Evolutionary conservation across 2,329 filamentous ascomycete genomes (phyloP), one percentile per base, ranked within the genome.

Genomic region (Fusarium miscanthi): DNA sequence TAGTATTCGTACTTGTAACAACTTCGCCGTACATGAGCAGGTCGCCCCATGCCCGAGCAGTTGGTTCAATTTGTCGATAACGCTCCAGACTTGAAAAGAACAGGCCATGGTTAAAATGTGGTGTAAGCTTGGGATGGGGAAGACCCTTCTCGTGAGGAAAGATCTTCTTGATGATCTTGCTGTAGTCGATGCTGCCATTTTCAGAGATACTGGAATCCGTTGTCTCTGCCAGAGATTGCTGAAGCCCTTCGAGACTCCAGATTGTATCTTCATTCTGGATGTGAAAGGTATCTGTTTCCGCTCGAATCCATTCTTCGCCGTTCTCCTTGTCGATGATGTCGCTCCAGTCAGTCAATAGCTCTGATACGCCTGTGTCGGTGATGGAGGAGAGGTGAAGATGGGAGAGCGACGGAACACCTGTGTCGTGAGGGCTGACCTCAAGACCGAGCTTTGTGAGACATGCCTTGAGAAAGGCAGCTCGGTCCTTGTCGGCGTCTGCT

Each of bases 1-100:
- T 85, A 0, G 95, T 97, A 82, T 95, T 97, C 33, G 96, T 99
- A 80, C 94, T 97, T 6, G 95, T 98, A 21, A 98, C 87, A 11
- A 97, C 94, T 80, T 98, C 94, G 59, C 93, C 95, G 78, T 98
- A 98, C 72, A 98, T 85, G 7, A 99, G 82, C 56, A 88, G 84
- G 56, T 91, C 88, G 8, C 96, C 96, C 85, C 97, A 98, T 30
- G 88, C 83, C 7, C 88, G 84, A 0, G 90, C 87, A 49, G 89
- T 87, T 4, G 87, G 85, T 52, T 88, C 86, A 9, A 80, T 80
- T 33, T 76, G 73, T 58, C 92, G 90, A 78, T 94, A 97, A 31
- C 89, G 84, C 30, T 85, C 82, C 14, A 98, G 85, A 66, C 92
- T 92, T 8, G 89, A 85, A 80, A 92, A 98, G 81, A 91, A 98